Base-by-base conservation (phyloP, 1,284 basidiomycete genomes). In the Heterobasidion irregulare region DNA sequence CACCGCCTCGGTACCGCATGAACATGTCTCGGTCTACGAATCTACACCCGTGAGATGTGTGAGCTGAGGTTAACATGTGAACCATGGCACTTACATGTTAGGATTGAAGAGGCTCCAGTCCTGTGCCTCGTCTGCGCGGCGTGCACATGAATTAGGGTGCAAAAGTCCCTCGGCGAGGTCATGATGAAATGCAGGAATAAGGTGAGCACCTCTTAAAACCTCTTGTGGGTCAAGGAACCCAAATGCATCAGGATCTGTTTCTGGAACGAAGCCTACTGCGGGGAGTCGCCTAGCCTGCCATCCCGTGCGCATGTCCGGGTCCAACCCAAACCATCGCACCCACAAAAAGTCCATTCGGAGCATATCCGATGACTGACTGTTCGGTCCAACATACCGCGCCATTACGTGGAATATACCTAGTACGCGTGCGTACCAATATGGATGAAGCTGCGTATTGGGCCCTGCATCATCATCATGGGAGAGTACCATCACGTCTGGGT, bases 381-480 rank as follows among this genome's bases (percentile, higher is more conserved):
- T 32, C n/a, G 51, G 19, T 46, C 56, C 52, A 19, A 53, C 47
- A 38, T 64, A 51, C 5, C 52, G 36, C n/a, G 73, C 61, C 12
- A 62, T 58, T 8, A 59, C 63, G 52, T 75, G 72, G 52, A 66
- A 72, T 2, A 75, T 64, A 0, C 67, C 64, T 16, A 74, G 49
- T 0, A 76, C 61, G 0, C 58, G 56, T 0, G 66, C 69, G 60
- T 74, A 76, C 67, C 66, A 69, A 55, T 68, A 74, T 0, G 64
- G 65, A 50, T 69, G 61, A 0, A 49, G 38, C 2, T 41, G 38
- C 38, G 38, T 5, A 15, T 41, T 41, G 9, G 38, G 38, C 9
- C 38, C 38, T 10, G 38, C 38, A 41, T 41, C 4, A 5, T 45
- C 48, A 8, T 52, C 48, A 19, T 47, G 15, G 1, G 47, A 19